Evolutionary conservation across 208 protist species (phyloP).

Genomic region (Novymonas esmeraldas): DNA sequence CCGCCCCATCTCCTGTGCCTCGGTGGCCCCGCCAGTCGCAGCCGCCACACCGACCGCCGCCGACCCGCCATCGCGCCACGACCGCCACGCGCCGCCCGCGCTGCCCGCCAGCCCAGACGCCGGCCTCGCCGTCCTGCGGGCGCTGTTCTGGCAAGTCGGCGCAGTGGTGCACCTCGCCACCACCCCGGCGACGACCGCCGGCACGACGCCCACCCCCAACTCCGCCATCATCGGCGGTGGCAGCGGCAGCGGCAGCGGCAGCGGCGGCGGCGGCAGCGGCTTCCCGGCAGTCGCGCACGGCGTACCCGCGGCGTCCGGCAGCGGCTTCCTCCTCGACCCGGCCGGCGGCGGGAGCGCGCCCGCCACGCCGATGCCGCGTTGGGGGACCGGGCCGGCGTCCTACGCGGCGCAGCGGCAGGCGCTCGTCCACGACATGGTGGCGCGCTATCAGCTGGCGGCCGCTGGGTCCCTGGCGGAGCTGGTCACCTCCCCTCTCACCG

Average conservation of each 20-base stretch:
- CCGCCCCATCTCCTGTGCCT: slow-evolving; percentile 18
- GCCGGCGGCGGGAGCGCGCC: background rate
- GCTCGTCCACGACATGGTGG: slow-evolving; percentile 16
- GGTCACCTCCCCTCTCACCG: background rate
- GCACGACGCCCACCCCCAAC: slow-evolving; percentile 5
- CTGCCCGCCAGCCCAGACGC: slow-evolving; percentile 1
- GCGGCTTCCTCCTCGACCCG: background rate
- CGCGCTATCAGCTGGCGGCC: slow-evolving; percentile 6
- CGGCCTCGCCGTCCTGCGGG: slow-evolving; percentile 13
- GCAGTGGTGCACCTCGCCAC: slow-evolving; percentile 4
- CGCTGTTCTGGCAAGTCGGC: slow-evolving; percentile 17
- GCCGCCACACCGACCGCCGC: background rate
- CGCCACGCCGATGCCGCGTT: background rate
- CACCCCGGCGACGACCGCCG: slow-evolving; percentile 1
- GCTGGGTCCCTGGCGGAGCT: background rate
- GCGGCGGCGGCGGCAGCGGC: background rate
- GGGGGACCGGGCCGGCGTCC: slow-evolving; percentile 17
- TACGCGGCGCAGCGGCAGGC: slow-evolving; percentile 27
- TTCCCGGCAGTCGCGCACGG: background rate
- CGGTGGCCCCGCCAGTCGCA: background rate
- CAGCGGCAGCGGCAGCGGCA: slow-evolving; percentile 1
- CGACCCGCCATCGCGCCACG: background rate
- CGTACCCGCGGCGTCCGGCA: background rate
- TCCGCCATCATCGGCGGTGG: background rate
- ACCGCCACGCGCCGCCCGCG: background rate